phyloP scores from a whole-genome alignment of 495 filamentous ascomycete genomes.

The Polyplosphaeria fusca region DNA sequence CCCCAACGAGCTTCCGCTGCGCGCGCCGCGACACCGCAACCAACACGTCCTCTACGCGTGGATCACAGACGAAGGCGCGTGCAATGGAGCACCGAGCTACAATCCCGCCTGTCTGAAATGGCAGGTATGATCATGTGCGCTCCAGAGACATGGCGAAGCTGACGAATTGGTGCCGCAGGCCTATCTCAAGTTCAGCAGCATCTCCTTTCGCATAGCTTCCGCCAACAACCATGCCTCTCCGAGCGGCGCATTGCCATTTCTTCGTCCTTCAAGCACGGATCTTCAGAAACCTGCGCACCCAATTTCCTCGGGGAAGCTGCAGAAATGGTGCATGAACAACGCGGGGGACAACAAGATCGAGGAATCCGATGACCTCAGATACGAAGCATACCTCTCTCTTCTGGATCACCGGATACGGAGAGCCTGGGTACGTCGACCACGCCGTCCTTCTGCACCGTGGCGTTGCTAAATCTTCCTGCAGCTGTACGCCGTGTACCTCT shows the following conservation, averaged over 20 bases:
- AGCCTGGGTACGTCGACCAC: constrained; percentile 65
- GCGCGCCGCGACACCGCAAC: constrained; percentile 50
- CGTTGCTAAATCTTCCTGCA: constrained; percentile 34
- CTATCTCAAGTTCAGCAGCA: constrained; percentile 72
- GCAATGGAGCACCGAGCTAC: constrained; percentile 67
- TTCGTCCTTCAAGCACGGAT: constrained; percentile 55
- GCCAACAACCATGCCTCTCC: constrained; percentile 95
- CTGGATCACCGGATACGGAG: constrained; percentile 77
- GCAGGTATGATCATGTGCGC: constrained; percentile 75
- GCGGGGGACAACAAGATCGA: constrained; percentile 47
- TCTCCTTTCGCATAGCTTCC: constrained; percentile 64
- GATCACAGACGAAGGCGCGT: constrained; percentile 61
- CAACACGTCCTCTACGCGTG: constrained; percentile 74
- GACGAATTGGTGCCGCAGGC: constrained; percentile 53
- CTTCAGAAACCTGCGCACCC: constrained; percentile 38
- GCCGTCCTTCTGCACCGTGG: too few relatives aligned
- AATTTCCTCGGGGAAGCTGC: constrained; percentile 63
- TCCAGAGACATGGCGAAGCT: too few relatives aligned
- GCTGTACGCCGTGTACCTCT: constrained; percentile 77
- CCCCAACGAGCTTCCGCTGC: constrained; percentile 70
- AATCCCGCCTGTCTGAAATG: constrained; percentile 94
- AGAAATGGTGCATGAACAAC: constrained; percentile 60
- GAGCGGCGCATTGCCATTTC: constrained; percentile 80
- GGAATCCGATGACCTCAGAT: constrained; percentile 56
- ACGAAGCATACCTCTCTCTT: constrained; percentile 77